Evolutionary conservation across 1,284 basidiomycete species (phyloP).

Genomic region (Wolfiporia cocos): DNA sequence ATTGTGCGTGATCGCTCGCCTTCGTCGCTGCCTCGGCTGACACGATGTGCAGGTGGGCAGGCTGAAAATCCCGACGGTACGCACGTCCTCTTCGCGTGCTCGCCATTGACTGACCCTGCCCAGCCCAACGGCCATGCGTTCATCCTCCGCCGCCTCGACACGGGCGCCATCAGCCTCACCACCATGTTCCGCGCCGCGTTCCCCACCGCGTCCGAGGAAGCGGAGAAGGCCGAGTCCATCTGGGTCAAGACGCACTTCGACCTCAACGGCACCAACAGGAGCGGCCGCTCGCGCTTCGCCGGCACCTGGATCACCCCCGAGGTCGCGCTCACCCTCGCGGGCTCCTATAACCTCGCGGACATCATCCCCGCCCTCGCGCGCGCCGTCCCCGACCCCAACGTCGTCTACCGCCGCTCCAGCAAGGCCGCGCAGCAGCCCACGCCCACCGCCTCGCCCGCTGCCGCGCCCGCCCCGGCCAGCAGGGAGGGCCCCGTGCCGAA

Average conservation of each 20-base stretch:
- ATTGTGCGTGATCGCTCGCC: constrained; percentile 37
- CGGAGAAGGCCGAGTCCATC: constrained; percentile 79
- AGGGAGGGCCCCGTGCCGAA: constrained; percentile 40
- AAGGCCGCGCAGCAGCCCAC: constrained; percentile 25
- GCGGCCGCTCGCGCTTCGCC: constrained; percentile 73
- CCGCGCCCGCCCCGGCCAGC: constrained; percentile 21
- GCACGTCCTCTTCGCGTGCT: constrained; percentile 21
- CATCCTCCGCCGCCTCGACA: constrained; percentile 93
- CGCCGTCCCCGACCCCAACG: constrained; percentile 73
- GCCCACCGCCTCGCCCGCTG: constrained; percentile 26
- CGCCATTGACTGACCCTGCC: constrained; percentile 13
- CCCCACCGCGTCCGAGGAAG: constrained; percentile 74
- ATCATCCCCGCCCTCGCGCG: constrained; percentile 65
- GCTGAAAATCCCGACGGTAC: constrained; percentile 89
- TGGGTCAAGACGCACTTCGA: constrained; percentile 86
- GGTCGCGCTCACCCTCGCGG: constrained; percentile 63
- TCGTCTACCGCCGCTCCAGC: constrained; percentile 65
- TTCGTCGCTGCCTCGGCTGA: constrained; percentile 8
- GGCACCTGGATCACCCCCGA: constrained; percentile 84
- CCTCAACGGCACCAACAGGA: constrained; percentile 78
- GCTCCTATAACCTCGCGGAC: constrained; percentile 51
- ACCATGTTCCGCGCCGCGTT: constrained; percentile 99
- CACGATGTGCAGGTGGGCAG: constrained; percentile 62
- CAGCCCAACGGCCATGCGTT: constrained; percentile 83
- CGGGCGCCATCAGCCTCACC: constrained; percentile 90